Conservation (phyloP, 225 moss, liverwort and hornwort genomes). For the Marchantia paleacea region DNA sequence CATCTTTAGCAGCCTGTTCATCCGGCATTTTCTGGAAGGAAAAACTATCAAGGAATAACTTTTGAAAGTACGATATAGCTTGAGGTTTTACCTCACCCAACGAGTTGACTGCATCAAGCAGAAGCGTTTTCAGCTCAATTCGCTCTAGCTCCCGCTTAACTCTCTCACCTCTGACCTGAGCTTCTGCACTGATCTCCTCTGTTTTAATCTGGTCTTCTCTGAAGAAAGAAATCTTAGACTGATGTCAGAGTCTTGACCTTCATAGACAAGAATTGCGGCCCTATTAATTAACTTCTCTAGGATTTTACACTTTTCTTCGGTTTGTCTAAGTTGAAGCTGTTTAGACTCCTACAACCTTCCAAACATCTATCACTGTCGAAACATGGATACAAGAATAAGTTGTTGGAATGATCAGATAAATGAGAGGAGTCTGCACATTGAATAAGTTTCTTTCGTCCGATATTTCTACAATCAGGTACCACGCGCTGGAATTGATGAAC, state of each 20-base stretch:
- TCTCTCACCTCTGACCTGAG: constrained; percentile 64
- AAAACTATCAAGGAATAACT: too few relatives aligned
- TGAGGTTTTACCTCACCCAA: constrained; percentile 63
- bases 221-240: constrained; percentile 17
- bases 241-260: background rate
- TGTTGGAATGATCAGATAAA: too few relatives aligned
- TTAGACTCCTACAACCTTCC: background rate
- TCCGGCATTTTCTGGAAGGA: background rate
- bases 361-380: background rate
- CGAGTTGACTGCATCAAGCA: constrained; percentile 66
- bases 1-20: background rate
- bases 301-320: background rate
- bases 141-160: constrained; percentile 88
- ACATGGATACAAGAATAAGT: too few relatives aligned
- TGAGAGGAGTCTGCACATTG: too few relatives aligned
- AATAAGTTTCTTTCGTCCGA: too few relatives aligned
- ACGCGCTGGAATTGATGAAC: too few relatives aligned
- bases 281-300: background rate
- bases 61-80: background rate
- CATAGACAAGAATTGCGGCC: background rate
- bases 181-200: constrained; percentile 43
- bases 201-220: constrained; percentile 50
- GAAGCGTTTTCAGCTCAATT: constrained; percentile 57
- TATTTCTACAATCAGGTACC: too few relatives aligned
- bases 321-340: background rate